Base-by-base conservation (phyloP, 345 rosid species). In the Euclidium syriacum region DNA sequence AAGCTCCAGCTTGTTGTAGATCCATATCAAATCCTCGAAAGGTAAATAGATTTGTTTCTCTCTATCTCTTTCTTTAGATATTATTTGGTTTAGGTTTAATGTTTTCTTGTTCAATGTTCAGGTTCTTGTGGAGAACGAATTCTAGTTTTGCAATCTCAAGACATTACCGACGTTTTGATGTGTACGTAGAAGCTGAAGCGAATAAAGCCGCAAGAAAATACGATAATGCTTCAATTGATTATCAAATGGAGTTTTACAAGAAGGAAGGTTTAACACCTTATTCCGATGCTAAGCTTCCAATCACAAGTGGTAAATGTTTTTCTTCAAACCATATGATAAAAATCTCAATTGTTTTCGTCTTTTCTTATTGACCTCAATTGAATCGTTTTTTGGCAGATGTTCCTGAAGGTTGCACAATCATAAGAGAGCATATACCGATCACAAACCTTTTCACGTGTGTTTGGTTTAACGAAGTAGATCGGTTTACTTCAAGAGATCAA, bases 401-500 rank as follows among this genome's bases (percentile, higher is more conserved):
- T 77, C 98, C 98, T n/a, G 98, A 91, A 74, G 98, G 98, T 2
- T 91, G 98, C 56, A 89, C 84, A 14, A 77, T 91, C 61, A 80
- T 91, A 33, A 84, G 80, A 69, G 98, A 88, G 64, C 95, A 91
- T 73, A 77, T 81, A 43, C 91, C 95, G 4, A 80, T 88, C 34
- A 80, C 90, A 23, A 91, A 91, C 64, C 81, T 88, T 33, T 84
- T 88, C 72, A 75, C 85, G 15, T 91, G 98, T 72, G 76, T 86
- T n/a, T 91, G 98, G 98, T 91, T 88, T 80, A 85, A 88, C 36
- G 98, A 91, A 80, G 98, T 91, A 22, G 95, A 85, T 65, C 82
- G 90, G 12, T 91, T 88, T 77, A 91, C 98, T 39, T 75, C 96
- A 4, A 80, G 98, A 75, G 98, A 91, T 65, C 98, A 91, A 73